Evolutionary conservation across 805 yeast genomes (phyloP).

Genomic region (Metschnikowia gelsemii): DNA sequence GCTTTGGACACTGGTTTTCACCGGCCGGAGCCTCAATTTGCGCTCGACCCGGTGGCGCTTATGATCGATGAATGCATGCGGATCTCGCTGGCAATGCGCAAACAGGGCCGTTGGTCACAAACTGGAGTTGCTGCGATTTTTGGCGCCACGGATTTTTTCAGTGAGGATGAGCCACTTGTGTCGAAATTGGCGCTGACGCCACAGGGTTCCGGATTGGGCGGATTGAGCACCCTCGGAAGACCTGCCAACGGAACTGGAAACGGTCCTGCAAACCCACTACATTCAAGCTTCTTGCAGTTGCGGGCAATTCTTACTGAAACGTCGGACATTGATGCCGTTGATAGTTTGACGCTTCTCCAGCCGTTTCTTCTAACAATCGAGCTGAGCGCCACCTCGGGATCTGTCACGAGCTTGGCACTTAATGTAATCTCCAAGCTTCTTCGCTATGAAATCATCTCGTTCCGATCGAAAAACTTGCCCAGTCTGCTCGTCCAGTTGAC

Average conservation of each 20-base stretch:
- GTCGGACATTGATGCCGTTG: constrained; percentile 52
- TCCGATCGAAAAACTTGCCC: constrained; percentile 52
- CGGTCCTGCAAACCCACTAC: constrained; percentile 51
- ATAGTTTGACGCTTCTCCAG: constrained; percentile 70
- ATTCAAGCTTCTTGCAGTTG: constrained; percentile 77
- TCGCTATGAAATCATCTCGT: constrained; percentile 63
- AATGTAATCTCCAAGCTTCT: constrained; percentile 73
- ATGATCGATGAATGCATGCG: constrained; percentile 86
- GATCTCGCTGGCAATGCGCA: constrained; percentile 86
- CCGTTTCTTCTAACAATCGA: constrained; percentile 85
- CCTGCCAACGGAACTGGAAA: constrained; percentile 27
- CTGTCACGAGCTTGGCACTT: constrained; percentile 78
- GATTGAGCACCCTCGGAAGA: not conserved
- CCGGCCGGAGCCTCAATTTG: constrained; percentile 17
- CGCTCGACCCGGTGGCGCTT: constrained; percentile 77
- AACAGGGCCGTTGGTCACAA: constrained; percentile 62
- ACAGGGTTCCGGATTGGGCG: constrained; percentile 2
- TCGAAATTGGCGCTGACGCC: constrained; percentile 17
- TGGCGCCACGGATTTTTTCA: constrained; percentile 59
- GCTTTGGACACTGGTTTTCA: not conserved
- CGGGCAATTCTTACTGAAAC: constrained; percentile 66
- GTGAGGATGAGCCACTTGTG: constrained; percentile 40
- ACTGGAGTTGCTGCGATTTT: constrained; percentile 83
- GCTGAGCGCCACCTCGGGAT: constrained; percentile 82
- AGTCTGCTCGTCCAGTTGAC: constrained; percentile 63